Base-by-base conservation (phyloP, 345 rosid genomes). In the Brassica nigra region DNA sequence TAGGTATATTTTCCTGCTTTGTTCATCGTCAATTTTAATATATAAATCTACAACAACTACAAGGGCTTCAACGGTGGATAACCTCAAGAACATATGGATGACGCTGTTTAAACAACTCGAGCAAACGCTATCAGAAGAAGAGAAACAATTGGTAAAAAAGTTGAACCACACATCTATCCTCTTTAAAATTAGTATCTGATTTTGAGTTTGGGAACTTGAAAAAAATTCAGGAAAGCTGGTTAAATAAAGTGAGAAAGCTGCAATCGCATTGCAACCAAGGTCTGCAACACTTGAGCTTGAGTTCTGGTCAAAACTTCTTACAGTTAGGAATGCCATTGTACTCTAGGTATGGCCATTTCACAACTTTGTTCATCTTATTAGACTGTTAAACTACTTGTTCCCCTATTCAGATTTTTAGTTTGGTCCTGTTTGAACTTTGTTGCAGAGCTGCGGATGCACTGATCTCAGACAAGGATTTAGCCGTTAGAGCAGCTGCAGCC, bases 401-500 rank as follows among this genome's bases (percentile, higher is more conserved):
- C 30, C 27, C 23, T 61, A 29, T 57, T 52, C 62, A n/a, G 14
- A 7, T 44, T 27, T 49, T 70, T 31, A 61, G 31, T 62, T 78
- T 65, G 20, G 6, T 67, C 62, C 14, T 72, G 65, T 72, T 39
- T 1, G 12, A 73, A 67, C 68, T 59, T 31, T 76, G 74, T 52
- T 80, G 88, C 91, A 90, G 96, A 81, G 71, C 83, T n/a, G 81
- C 74, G 77, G 73, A 83, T 57, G 77, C 75, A 1, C 86, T 89
- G 29, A 70, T 78, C 71, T 79, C 88, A 3, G 92, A 89, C 63
- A 86, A 82, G 84, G 95, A 89, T 80, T 81, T 91, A 72, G 90
- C 90, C 80, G 86, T 90, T 34, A 88, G 84, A 84, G 98, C 99
- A 63, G 94, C 99, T 5, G 99, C 98, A 66, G 99, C 98, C 68